Conservation (phyloP, 495 filamentous ascomycete species). For the Parathielavia appendiculata region DNA sequence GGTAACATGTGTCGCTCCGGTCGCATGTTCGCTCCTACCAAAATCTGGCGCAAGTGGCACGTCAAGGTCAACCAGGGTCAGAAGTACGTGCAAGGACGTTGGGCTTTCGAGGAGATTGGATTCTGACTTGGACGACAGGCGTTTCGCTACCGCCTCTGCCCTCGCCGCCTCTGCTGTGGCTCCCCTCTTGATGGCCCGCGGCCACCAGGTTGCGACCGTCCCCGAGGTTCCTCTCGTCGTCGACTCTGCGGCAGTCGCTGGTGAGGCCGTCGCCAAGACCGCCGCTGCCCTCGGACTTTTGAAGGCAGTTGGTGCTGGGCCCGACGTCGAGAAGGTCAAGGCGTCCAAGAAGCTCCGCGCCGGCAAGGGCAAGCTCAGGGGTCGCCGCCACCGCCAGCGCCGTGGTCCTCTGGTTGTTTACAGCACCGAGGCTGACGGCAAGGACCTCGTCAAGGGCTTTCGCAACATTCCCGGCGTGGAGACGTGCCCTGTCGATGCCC, state of each 20-base stretch:
- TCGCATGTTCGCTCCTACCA: conserved; percentile 99
- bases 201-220: conserved; percentile 87
- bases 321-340: conserved; percentile 90
- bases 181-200: conserved; percentile 90
- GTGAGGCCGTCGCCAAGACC: conserved; percentile 76
- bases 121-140: conserved; percentile 47
- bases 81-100: conserved; percentile 55
- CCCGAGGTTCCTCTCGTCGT: conserved; percentile 96
- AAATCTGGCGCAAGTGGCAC: conserved; percentile 99
- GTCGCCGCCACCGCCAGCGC: conserved; percentile 91
- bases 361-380: conserved; percentile 95
- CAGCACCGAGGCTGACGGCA: conserved; percentile 87
- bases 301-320: conserved; percentile 79
- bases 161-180: conserved; percentile 92
- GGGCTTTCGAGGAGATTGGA: neutral
- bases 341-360: conserved; percentile 89
- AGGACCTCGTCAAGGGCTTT: conserved; percentile 84
- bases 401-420: conserved; percentile 96
- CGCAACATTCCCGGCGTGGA: conserved; percentile 98
- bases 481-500: conserved; percentile 86
- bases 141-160: conserved; percentile 95
- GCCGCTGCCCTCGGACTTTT: conserved; percentile 80
- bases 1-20: conserved; percentile 99
- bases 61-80: conserved; percentile 98
- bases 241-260: conserved; percentile 79